phyloP scores from a whole-genome alignment of 192 early-diverging fungal species.

The Diversispora epigaea region DNA sequence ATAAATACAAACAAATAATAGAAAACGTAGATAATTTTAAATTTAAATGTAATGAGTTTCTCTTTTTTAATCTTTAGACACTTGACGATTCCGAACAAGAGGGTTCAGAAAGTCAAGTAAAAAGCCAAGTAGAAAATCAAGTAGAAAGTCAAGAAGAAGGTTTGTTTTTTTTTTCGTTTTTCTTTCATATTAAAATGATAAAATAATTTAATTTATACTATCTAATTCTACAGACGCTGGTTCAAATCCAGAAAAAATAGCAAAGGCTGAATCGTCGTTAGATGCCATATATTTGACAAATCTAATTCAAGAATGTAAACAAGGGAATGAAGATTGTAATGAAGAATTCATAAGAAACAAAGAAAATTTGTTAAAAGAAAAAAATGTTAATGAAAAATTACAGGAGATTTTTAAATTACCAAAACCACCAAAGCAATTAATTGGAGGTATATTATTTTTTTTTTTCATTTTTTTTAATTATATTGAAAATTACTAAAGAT shows the following conservation, averaged over 20 bases:
- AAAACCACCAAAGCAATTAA: conserved; percentile 23
- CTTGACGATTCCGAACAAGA: too few relatives aligned
- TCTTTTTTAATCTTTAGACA: background rate
- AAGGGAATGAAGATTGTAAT: background rate
- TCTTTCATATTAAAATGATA: too few relatives aligned
- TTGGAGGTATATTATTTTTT: conserved; percentile 27
- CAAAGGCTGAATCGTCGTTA: background rate
- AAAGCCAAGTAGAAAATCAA: too few relatives aligned
- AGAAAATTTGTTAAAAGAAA: conserved; percentile 19
- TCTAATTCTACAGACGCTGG: background rate
- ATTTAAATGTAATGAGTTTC: background rate
- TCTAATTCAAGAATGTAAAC: conserved; percentile 2
- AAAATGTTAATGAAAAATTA: conserved; percentile 31
- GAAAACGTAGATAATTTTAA: background rate
- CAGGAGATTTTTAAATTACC: conserved; percentile 34
- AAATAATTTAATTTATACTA: background rate
- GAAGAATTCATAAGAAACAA: background rate
- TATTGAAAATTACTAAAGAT: too few relatives aligned
- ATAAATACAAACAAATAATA: background rate
- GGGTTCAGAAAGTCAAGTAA: too few relatives aligned
- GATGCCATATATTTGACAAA: background rate
- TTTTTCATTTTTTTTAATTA: background rate
- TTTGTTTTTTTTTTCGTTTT: too few relatives aligned
- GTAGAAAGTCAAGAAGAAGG: too few relatives aligned
- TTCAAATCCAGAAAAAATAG: conserved; percentile 7